A percentile compares a stretch with the other conserved stretches of the same genome.
These are phyloP conservation scores for Tuber microsphaerosporum DNA, from an alignment of 495 filamentous ascomycete genomes.

Conservation along the genomic window DNA sequence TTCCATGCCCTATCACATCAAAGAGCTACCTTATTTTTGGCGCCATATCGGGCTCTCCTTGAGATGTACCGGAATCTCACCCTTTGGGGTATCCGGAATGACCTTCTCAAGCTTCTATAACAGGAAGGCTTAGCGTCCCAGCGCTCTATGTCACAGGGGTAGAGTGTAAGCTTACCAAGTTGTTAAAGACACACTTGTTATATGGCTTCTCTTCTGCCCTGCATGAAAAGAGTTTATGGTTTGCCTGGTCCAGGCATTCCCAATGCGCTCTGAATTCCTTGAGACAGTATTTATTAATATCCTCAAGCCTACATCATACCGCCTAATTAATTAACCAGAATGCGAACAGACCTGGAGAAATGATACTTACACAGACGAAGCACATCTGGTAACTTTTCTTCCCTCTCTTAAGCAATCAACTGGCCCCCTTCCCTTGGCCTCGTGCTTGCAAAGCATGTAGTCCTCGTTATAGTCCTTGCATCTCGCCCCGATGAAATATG, in stretches of 20 bases:
- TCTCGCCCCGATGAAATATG: conserved; percentile 95
- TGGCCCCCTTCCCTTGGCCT: conserved; percentile 79
- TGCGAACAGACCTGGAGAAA: conserved; percentile 1
- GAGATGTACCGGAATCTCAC: conserved; percentile 73
- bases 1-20: neutral
- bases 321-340: conserved; percentile 4
- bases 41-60: conserved; percentile 17
- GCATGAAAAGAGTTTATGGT: conserved; percentile 93
- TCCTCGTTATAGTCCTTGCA: conserved; percentile 96
- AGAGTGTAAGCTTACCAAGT: conserved; percentile 59
- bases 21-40: neutral
- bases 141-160: neutral
- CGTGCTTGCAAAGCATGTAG: conserved; percentile 97
- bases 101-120: conserved; percentile 43
- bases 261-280: conserved; percentile 85
- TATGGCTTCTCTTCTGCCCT: conserved; percentile 66
- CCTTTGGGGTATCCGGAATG: conserved; percentile 74
- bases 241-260: conserved; percentile 93
- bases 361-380: conserved; percentile 79
- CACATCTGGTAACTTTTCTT: conserved; percentile 90
- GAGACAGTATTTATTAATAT: conserved; percentile 92
- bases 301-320: conserved; percentile 60
- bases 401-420: conserved; percentile 93
- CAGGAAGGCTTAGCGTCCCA: conserved; percentile 5
- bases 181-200: conserved; percentile 90